These are phyloP conservation scores for Rhizopus microsporus DNA, from an alignment of 371 early-diverging fungal species.

Conservation along the genomic window DNA sequence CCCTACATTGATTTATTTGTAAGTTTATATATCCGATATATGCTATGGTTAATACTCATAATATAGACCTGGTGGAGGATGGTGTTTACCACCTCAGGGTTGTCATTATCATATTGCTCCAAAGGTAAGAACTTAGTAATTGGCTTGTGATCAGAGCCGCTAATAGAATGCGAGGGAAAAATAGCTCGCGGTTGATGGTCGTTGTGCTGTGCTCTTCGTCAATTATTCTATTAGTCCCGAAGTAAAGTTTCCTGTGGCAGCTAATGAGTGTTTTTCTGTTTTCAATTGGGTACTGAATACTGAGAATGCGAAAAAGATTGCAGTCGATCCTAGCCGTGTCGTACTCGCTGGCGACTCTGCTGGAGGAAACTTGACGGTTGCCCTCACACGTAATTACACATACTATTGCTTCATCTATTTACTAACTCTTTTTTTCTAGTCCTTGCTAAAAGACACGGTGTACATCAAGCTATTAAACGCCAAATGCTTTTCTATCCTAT, in stretches of 20 bases:
- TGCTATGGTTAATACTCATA: background rate
- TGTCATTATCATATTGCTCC: slow-evolving; percentile 9
- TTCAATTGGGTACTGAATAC: slow-evolving; percentile 13
- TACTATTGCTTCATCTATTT: background rate
- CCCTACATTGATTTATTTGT: slow-evolving; percentile 22
- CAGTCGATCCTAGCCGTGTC: slow-evolving; percentile 19
- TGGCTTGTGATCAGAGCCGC: background rate
- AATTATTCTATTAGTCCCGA: slow-evolving; percentile 35
- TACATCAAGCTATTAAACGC: slow-evolving; percentile 6
- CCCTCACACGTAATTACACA: slow-evolving; percentile 10
- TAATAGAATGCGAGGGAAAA: slow-evolving; percentile 10
- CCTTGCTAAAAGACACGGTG: slow-evolving; percentile 17
- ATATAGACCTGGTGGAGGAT: slow-evolving; percentile 24
- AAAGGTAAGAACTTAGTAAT: slow-evolving; percentile 10
- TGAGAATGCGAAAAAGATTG: slow-evolving; percentile 2
- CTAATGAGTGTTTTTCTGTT: slow-evolving; percentile 31
- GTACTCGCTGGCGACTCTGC: slow-evolving; percentile 30
- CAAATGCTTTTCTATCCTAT: slow-evolving; percentile 23
- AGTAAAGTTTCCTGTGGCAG: slow-evolving; percentile 27
- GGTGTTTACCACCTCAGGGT: slow-evolving; percentile 4
- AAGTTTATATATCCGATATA: slow-evolving; percentile 1
- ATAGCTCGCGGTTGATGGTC: slow-evolving; percentile 3
- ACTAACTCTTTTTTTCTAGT: slow-evolving; percentile 6
- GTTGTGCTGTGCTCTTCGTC: slow-evolving; percentile 24
- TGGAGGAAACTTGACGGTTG: slow-evolving; percentile 26